Evolutionary conservation across 257 asterid species (phyloP).

Genomic region (Scutellaria galericulata): DNA sequence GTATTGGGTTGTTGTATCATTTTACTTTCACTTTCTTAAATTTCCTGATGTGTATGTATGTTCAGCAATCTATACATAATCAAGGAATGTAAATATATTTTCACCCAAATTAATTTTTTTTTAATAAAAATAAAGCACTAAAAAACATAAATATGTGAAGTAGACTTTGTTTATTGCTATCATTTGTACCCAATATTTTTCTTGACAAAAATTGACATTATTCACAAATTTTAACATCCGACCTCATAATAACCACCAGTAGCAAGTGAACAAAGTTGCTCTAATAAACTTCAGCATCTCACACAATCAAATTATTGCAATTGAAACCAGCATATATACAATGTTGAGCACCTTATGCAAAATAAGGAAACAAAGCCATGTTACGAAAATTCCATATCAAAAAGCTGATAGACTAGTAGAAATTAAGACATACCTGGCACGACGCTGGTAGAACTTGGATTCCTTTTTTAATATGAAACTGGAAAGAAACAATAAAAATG

Average conservation of each 20-base stretch:
- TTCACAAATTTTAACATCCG: background rate
- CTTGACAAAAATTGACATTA: background rate
- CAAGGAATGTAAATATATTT: no score
- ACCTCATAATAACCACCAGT: background rate
- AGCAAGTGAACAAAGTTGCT: background rate
- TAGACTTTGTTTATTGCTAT: background rate
- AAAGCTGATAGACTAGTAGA: background rate
- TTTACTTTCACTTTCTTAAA: no score
- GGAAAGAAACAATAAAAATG: constrained; percentile 31
- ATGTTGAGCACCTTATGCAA: background rate
- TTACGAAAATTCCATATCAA: background rate
- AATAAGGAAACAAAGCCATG: background rate
- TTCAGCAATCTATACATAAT: no score
- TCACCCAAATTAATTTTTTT: no score
- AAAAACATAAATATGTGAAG: background rate
- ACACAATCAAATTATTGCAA: constrained; percentile 2
- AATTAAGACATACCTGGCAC: constrained; percentile 62
- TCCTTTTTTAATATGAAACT: constrained; percentile 75
- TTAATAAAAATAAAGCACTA: background rate
- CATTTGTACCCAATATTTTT: background rate
- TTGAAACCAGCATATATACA: background rate
- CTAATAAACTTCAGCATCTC: background rate
- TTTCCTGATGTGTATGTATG: no score
- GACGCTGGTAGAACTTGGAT: constrained; percentile 81
- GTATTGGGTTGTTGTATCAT: no score